Base-by-base conservation (phyloP, 345 rosid species). In the Eucalyptus curtisii region DNA sequence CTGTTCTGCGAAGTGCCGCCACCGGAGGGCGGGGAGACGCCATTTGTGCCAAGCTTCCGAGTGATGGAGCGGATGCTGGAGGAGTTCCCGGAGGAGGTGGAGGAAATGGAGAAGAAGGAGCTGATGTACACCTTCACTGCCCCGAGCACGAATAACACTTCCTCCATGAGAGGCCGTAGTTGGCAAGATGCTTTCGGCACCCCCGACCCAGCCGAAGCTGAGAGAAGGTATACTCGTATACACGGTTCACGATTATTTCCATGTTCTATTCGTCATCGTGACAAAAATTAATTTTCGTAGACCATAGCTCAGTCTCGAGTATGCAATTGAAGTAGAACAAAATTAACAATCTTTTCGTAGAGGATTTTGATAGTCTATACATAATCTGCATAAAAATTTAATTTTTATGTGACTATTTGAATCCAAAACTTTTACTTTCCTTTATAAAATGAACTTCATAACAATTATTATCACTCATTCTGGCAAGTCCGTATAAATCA, bases 131-230 rank as follows among this genome's bases (percentile, higher is more conserved):
- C 94, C 4, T 93, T 95, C 91, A 86, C 92, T 5, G 94, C 96
- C 64, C 93, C 66, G 5, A 91, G 92, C 89, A 91, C 91, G 17
- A 86, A 90, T 50, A 89, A 93, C 55, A 92, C 91, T 13, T 88
- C 93, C 89, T 95, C 96, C 68, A 94, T 93, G 95, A 94, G 96
- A 86, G 97, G 96, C 16, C 90, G 95, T 24, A 96, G 96, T 33
- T 94, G 96, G 96, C 93, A 95, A 85, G 97, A 95, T 76, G 91
- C 95, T 57, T 94, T 95, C 20, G 92, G 92, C 17, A 94, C 96
- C 80, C 91, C 93, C 4, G 96, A 94, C 86, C 93, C 71, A 5
- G 61, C 14, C 0, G 95, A 94, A 87, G 97, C 96, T 5, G 94
- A 94, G 88, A 90, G 44, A 89, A 93, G 96, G 95, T 94, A 88